phyloP scores from a whole-genome alignment of 768 basidiomycete species.

The Polyporus arcularius region DNA sequence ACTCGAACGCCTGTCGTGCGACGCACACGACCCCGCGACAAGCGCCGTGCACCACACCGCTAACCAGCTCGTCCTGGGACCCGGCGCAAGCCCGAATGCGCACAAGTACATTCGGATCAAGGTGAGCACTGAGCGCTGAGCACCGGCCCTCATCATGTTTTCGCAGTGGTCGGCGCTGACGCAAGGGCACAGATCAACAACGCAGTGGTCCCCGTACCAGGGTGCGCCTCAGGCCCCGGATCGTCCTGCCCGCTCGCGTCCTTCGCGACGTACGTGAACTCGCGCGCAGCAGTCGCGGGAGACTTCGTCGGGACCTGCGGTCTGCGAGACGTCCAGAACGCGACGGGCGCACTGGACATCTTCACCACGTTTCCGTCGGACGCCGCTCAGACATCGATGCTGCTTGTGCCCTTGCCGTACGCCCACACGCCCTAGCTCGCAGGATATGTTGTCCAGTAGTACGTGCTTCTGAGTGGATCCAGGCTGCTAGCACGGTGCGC shows the following conservation, averaged over 20 bases:
- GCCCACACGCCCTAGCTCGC: neutral
- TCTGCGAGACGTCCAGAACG: conserved; percentile 26
- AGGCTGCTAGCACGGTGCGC: no score
- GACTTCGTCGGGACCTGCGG: conserved; percentile 42
- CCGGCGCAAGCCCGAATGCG: conserved; percentile 14
- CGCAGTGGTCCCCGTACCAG: conserved; percentile 43
- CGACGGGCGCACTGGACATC: conserved; percentile 23
- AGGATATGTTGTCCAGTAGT: neutral
- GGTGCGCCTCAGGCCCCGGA: conserved; percentile 42
- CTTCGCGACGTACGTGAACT: conserved; percentile 35
- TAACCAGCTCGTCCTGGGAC: conserved; percentile 9
- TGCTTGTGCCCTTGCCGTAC: conserved; percentile 9
- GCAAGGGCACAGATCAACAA: conserved; percentile 34
- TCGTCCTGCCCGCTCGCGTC: conserved; percentile 37
- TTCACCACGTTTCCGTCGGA: conserved; percentile 21
- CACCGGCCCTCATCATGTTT: neutral
- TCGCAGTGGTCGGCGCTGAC: neutral
- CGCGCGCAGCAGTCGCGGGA: conserved; percentile 32
- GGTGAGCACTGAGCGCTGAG: no score
- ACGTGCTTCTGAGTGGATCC: no score
- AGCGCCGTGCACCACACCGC: conserved; percentile 21
- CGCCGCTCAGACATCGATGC: conserved; percentile 13
- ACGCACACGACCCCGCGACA: conserved; percentile 12
- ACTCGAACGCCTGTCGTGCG: conserved; percentile 42
- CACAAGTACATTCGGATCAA: conserved; percentile 38